A percentile compares a stretch with the other conserved stretches of the same genome.
phyloP scores from a whole-genome alignment of 805 yeast species.

The Wickerhamomyces ciferrii region DNA sequence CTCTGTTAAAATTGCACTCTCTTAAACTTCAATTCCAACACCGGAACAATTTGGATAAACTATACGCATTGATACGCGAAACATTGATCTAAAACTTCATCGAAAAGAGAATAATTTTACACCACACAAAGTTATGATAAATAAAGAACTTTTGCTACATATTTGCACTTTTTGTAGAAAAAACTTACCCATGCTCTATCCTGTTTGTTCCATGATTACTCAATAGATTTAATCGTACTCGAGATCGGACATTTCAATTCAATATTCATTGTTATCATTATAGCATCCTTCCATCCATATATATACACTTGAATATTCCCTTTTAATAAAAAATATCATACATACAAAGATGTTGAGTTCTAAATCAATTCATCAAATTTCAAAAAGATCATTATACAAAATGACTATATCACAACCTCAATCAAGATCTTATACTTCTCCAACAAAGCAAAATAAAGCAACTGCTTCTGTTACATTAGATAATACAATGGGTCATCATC shows the following conservation, averaged over 20 bases:
- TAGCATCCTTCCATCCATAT: background rate
- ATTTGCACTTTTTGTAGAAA: too few species aligned
- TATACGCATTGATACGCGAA: too few species aligned
- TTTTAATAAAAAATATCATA: too few species aligned
- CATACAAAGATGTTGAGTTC: background rate
- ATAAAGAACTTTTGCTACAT: background rate
- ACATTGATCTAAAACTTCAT: background rate
- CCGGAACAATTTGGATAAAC: background rate
- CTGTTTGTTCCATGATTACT: background rate
- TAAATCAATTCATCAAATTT: background rate
- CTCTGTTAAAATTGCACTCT: too few species aligned
- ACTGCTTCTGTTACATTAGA: slow-evolving; percentile 9
- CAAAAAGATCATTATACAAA: background rate
- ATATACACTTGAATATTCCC: too few species aligned
- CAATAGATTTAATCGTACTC: background rate
- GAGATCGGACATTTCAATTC: background rate
- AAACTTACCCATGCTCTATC: too few species aligned
- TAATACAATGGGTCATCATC: slow-evolving; percentile 8
- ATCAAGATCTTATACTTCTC: background rate
- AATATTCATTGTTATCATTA: too few species aligned
- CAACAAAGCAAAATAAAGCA: background rate
- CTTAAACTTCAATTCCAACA: too few species aligned
- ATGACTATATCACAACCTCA: background rate
- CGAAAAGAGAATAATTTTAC: too few species aligned
- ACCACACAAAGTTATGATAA: too few species aligned